Evolutionary conservation across 768 basidiomycete genomes (phyloP).

Genomic region (Podaxis pistillaris): DNA sequence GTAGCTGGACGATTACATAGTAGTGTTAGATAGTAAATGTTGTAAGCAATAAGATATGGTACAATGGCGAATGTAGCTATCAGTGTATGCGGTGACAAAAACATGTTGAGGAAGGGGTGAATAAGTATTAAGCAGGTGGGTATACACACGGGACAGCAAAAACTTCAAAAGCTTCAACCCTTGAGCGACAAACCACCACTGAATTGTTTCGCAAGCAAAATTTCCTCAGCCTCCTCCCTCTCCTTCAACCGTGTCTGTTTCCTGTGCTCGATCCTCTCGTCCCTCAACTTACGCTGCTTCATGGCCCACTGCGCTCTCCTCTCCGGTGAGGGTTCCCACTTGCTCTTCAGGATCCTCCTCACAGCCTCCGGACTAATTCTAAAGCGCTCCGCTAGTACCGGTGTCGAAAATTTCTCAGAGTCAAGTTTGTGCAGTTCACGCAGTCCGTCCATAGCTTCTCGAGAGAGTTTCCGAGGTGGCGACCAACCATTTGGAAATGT

Average conservation of each 20-base stretch:
- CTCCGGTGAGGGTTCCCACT: conserved; percentile 62
- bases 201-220: neutral
- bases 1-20: neutral
- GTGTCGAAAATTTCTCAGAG: conserved; percentile 60
- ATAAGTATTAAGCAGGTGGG: neutral
- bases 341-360: conserved; percentile 73
- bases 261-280: conserved; percentile 34
- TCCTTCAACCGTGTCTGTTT: conserved; percentile 35
- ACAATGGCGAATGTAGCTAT: neutral
- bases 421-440: conserved; percentile 65
- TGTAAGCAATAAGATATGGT: conserved; percentile 3
- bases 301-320: conserved; percentile 47
- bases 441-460: conserved; percentile 82
- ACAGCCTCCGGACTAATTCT: conserved; percentile 81
- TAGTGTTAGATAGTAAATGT: conserved; percentile 1
- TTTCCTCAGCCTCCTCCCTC: conserved; percentile 27
- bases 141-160: too few species aligned
- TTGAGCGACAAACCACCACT: conserved; percentile 7
- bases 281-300: conserved; percentile 46
- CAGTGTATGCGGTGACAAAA: neutral
- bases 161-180: neutral
- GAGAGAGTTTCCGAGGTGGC: conserved; percentile 77
- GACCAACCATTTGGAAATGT: conserved; percentile 69
- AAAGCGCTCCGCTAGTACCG: conserved; percentile 73
- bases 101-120: neutral